phyloP scores from a whole-genome alignment of 2,329 filamentous ascomycete genomes.

The Pseudogymnoascus sp. region DNA sequence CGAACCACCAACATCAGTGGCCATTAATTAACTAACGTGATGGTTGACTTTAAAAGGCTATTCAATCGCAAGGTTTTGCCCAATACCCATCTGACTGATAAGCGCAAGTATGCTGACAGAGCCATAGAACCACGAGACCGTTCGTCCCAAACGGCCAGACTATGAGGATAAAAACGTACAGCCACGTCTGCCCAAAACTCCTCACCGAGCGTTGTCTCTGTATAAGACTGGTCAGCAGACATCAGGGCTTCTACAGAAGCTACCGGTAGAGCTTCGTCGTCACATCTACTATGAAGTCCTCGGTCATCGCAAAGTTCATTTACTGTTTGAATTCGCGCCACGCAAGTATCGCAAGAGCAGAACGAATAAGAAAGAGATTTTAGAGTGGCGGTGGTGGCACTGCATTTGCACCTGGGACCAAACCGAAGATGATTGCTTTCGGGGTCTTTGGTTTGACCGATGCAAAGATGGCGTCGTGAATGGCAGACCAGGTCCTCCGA shows the following conservation, averaged over 20 bases:
- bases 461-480: conserved; percentile 11
- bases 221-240: neutral
- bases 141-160: neutral
- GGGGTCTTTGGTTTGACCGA: conserved; percentile 17
- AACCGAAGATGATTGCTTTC: conserved; percentile 11
- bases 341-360: conserved; percentile 11
- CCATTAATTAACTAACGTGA: neutral
- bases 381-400: conserved; percentile 18
- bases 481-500: conserved; percentile 9
- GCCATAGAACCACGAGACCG: neutral
- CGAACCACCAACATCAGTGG: neutral
- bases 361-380: conserved; percentile 15
- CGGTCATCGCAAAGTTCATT: conserved; percentile 11
- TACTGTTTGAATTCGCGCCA: conserved; percentile 7
- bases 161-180: conserved; percentile 1
- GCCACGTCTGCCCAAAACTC: conserved; percentile 2
- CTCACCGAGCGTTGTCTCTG: neutral
- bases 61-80: conserved; percentile 2
- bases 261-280: conserved; percentile 17
- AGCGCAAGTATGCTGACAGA: neutral
- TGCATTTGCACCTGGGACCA: conserved; percentile 15
- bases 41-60: conserved; percentile 2
- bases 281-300: conserved; percentile 19
- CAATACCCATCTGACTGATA: neutral
- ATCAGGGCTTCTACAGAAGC: conserved; percentile 11